Percentiles rank a stretch among this genome's conserved stretches.
These are phyloP conservation scores for Platanthera guangdongensis DNA, from an alignment of 106 monocot species.

Conservation along the genomic window DNA sequence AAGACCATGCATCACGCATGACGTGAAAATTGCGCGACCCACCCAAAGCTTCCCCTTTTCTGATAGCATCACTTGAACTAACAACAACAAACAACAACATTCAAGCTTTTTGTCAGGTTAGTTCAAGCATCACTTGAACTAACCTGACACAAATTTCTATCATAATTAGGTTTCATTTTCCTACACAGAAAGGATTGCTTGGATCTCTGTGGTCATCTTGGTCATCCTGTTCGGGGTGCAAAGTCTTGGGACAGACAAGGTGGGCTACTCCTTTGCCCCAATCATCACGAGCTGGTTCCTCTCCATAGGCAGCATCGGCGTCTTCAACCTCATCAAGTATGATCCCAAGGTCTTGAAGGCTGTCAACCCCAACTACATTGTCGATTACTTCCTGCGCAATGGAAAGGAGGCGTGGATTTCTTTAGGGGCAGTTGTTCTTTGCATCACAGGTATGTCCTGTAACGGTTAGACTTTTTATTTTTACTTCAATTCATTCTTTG, in stretches of 20 bases:
- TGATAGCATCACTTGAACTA: too few relatives aligned
- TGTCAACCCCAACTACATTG: slow-evolving; percentile 49
- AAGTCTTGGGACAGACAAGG: slow-evolving; percentile 65
- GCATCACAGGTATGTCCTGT: slow-evolving; percentile 47
- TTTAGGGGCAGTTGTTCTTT: slow-evolving; percentile 64
- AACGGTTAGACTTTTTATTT: too few relatives aligned
- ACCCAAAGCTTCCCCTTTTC: too few relatives aligned
- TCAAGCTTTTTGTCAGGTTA: too few relatives aligned
- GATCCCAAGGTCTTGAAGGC: slow-evolving; percentile 45
- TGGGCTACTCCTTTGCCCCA: slow-evolving; percentile 61
- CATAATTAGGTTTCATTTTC: too few relatives aligned
- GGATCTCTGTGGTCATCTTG: slow-evolving; percentile 43
- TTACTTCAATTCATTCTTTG: too few relatives aligned
- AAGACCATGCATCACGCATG: too few relatives aligned
- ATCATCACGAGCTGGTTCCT: slow-evolving; percentile 45
- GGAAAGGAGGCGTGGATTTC: slow-evolving; percentile 58
- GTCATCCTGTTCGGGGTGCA: slow-evolving; percentile 39
- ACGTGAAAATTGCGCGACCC: too few relatives aligned
- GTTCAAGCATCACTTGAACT: too few relatives aligned
- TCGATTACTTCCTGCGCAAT: slow-evolving; percentile 51
- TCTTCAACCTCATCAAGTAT: slow-evolving; percentile 44
- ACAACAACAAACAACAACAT: too few relatives aligned
- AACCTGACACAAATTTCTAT: too few relatives aligned
- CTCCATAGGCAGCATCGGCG: slow-evolving; percentile 36
- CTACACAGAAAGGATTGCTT: too few relatives aligned